phyloP scores from a whole-genome alignment of 1,284 basidiomycete genomes.

The Entoloma clypeatum region DNA sequence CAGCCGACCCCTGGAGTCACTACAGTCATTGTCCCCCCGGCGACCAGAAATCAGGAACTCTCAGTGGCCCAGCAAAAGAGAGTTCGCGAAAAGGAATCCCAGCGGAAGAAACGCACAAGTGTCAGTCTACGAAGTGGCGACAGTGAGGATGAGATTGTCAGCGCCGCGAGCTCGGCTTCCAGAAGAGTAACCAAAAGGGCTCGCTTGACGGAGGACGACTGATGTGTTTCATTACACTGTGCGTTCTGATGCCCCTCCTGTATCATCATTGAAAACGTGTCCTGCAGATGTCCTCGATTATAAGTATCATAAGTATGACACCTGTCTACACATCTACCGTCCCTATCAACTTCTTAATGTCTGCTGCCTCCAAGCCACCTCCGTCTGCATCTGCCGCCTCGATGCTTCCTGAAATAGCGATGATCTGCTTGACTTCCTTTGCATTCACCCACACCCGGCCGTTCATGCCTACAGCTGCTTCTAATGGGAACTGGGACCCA shows the following conservation, averaged over 20 bases:
- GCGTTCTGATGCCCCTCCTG: neutral
- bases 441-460: slow-evolving; percentile 79
- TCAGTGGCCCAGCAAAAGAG: slow-evolving; percentile 71
- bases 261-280: neutral
- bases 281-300: neutral
- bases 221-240: slow-evolving; percentile 10
- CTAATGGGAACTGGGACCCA: slow-evolving; percentile 71
- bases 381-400: slow-evolving; percentile 72
- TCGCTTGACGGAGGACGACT: slow-evolving; percentile 55
- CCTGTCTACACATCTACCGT: slow-evolving; percentile 48
- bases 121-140: slow-evolving; percentile 54
- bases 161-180: slow-evolving; percentile 40
- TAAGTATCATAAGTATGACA: slow-evolving; percentile 9
- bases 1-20: slow-evolving; percentile 63
- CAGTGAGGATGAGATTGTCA: slow-evolving; percentile 65
- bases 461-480: slow-evolving; percentile 77
- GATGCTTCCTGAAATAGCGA: slow-evolving; percentile 66
- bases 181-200: slow-evolving; percentile 60
- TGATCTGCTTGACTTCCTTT: slow-evolving; percentile 62
- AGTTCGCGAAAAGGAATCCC: slow-evolving; percentile 69
- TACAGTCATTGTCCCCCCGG: slow-evolving; percentile 71
- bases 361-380: slow-evolving; percentile 48
- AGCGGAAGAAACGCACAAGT: slow-evolving; percentile 65
- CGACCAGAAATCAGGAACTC: slow-evolving; percentile 57
- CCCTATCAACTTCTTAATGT: slow-evolving; percentile 49